These are phyloP conservation scores for Populus nigra DNA, from an alignment of 345 rosid genomes.

Conservation along the genomic window DNA sequence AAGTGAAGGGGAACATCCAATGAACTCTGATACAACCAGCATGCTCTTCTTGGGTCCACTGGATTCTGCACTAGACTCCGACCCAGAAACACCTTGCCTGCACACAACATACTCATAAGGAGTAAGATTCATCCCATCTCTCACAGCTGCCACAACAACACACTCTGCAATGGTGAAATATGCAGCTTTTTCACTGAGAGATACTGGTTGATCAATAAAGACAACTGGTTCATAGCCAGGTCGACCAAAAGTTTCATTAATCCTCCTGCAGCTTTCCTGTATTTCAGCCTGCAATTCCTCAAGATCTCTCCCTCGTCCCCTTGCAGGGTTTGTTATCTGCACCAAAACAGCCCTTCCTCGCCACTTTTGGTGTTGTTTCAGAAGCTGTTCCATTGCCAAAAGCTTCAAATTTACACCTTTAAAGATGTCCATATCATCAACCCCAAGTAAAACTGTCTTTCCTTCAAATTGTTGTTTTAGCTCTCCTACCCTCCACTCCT, in stretches of 20 bases:
- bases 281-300: constrained; percentile 65
- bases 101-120: constrained; percentile 72
- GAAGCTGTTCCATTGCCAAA: constrained; percentile 74
- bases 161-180: constrained; percentile 68
- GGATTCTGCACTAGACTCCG: constrained; percentile 34
- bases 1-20: constrained; percentile 83
- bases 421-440: constrained; percentile 82
- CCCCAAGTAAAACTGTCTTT: constrained; percentile 65
- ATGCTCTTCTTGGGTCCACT: constrained; percentile 59
- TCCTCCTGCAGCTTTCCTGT: constrained; percentile 55
- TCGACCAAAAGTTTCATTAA: constrained; percentile 55
- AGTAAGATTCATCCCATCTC: constrained; percentile 82
- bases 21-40: constrained; percentile 74
- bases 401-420: constrained; percentile 72
- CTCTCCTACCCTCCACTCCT: constrained; percentile 68
- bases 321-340: constrained; percentile 69
- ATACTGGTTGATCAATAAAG: constrained; percentile 56
- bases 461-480: constrained; percentile 71
- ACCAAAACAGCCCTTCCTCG: constrained; percentile 65
- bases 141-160: constrained; percentile 71
- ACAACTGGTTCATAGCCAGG: constrained; percentile 68
- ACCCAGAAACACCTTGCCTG: constrained; percentile 54
- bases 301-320: constrained; percentile 66
- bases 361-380: constrained; percentile 71
- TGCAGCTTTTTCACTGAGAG: constrained; percentile 64